Base-by-base conservation (phyloP, 495 filamentous ascomycete genomes). In the Penicillium taxi region DNA sequence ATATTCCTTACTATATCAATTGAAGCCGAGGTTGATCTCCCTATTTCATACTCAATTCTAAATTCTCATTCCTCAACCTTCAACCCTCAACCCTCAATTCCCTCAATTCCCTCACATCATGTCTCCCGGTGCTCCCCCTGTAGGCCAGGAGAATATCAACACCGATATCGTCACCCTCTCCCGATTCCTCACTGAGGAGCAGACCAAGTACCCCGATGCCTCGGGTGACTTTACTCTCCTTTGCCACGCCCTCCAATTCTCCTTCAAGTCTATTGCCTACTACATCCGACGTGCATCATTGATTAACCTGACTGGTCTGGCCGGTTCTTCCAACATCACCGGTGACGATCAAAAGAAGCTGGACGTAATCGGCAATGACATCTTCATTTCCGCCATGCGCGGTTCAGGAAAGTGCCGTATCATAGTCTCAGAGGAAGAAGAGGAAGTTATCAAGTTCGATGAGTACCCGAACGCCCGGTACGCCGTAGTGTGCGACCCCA, bases 311-410 rank as follows among this genome's bases (percentile, higher is more conserved):
- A 88, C 86, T 23, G 91, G 91, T 29, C 80, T 98, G 16, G 91
- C 91, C 23, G 91, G 91, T 20, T 93, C 88, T 43, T 84, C 88
- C 43, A 98, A 98, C 66, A 84, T 74, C 16, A 96, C 91, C 3
- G 91, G 91, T 26, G 91, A 98, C 62, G 93, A 96, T 58, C 91
- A 98, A 60, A 96, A 98, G 79, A 98, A 96, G 67, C 84, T 98
- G 24, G 91, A 98, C 60, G 91, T 98, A 22, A 96, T 98, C 55
- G 86, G 88, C 56, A 96, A 98, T 64, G 91, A 98, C 52, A 73
- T 98, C 45, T 96, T 98, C 70, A 82, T 96, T 53, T 78, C 85
- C 26, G 81, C 89, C 35, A 96, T 98, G 91, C 74, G 75, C 33
- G 88, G 81, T 20, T 93, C 82, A 20, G 90, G 86, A 44, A 89